Evolutionary conservation across 2,329 filamentous ascomycete genomes (phyloP), one percentile per base, ranked within the genome.

Genomic region (Aureobasidium subglaciale): DNA sequence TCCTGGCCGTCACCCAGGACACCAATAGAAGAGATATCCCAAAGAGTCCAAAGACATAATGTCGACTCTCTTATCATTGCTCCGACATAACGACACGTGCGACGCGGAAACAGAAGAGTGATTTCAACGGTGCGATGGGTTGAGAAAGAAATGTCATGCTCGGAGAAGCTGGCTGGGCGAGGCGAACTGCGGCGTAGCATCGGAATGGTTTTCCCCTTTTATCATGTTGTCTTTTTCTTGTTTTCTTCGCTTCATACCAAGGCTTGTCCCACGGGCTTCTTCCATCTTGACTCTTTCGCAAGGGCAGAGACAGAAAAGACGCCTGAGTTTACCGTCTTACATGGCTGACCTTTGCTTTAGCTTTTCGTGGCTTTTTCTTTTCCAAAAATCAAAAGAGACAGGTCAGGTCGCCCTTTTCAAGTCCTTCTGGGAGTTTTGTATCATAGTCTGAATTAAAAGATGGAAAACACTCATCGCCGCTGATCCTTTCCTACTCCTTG

Each of bases 1-100:
- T 37, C 54, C 56, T 34, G 56, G 56, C 20, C 56, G 56, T 48
- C 56, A 57, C 48, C 27, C 46, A 18, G 48, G 48, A 38, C 56
- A 57, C 49, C 54, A 56, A 56, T 56, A 56, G 54, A 49, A 16
- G 46, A 24, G 5, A 29, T 24, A 7, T 9, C 37, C 15, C n/a
- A n/a, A 20, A 55, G 18, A 42, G 20, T 43, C 30, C 5, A 55
- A 18, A 34, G 32, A 52, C 24, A 22, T 7, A 41, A 4, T 25
- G 35, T 40, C 48, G 27, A 13, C 48, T 40, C 25, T 52, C 32
- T 50, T 27, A 30, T 11, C 16, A 16, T 52, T 52, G 48, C 30
- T 32, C 48, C 35, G 50, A 54, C 50, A 42, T 54, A 43, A 54
- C 15, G 50, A 54, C 50, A 54, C 22, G 38, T 43, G 50, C 50